Evolutionary conservation across 129 eudicot species (phyloP).

Genomic region (Pittosporum tobira): DNA sequence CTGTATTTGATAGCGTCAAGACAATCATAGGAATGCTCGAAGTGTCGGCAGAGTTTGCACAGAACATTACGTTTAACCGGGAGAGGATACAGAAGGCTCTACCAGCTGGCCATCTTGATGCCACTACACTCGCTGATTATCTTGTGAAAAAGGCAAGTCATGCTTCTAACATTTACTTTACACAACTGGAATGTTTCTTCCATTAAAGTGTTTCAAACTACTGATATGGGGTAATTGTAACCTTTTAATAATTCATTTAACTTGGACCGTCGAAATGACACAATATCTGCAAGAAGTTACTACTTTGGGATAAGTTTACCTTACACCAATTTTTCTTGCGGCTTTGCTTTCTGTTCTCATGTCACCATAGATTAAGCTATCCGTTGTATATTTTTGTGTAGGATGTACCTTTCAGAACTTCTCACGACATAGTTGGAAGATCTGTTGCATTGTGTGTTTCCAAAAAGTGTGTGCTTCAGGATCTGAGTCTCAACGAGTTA

Average conservation of each 20-base stretch:
- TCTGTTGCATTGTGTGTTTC: conserved; percentile 84
- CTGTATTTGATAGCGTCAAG: conserved; percentile 85
- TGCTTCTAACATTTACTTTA: background rate
- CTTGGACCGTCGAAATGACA: background rate
- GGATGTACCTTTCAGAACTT: conserved; percentile 87
- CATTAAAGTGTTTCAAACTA: background rate
- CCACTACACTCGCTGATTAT: conserved; percentile 92
- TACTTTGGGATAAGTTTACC: background rate
- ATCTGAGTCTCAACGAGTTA: conserved; percentile 66
- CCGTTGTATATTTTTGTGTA: conserved; percentile 20
- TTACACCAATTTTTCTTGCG: background rate
- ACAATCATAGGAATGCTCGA: conserved; percentile 86
- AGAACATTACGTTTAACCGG: conserved; percentile 56
- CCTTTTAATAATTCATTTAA: background rate
- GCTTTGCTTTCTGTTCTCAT: background rate
- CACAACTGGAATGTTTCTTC: background rate
- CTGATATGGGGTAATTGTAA: background rate
- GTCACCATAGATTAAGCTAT: background rate
- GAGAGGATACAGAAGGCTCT: conserved; percentile 74
- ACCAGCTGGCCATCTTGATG: conserved; percentile 96
- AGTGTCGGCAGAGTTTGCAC: conserved; percentile 87
- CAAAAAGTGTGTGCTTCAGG: conserved; percentile 53
- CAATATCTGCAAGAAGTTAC: background rate
- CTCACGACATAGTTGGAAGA: conserved; percentile 92
- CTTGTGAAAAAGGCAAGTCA: conserved; percentile 87